Percentiles rank a stretch among this genome's conserved stretches.
These are phyloP conservation scores for Asparagopsis taxiformis DNA, from an alignment of 31 red algal genomes.

Conservation along the genomic window DNA sequence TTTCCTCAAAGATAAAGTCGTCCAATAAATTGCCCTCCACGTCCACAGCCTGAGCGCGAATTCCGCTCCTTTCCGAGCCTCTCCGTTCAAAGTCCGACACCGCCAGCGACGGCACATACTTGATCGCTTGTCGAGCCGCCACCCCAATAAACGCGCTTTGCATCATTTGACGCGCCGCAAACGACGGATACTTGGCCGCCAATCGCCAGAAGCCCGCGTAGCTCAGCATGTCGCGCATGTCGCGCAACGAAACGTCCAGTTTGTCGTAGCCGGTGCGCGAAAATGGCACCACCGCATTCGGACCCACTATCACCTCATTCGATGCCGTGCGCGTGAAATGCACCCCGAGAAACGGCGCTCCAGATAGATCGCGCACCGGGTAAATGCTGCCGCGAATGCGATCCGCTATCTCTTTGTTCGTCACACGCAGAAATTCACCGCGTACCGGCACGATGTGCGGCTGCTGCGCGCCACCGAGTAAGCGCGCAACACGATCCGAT, in stretches of 20 bases:
- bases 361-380: conserved; percentile 72
- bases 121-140: conserved; percentile 17
- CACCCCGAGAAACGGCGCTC: conserved; percentile 84
- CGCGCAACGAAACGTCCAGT: conserved; percentile 6
- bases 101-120: conserved; percentile 60
- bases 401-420: conserved; percentile 10
- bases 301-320: conserved; percentile 75
- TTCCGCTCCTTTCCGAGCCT: conserved; percentile 23
- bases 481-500: conserved; percentile 53
- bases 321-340: conserved; percentile 84
- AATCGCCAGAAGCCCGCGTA: conserved; percentile 82
- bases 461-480: conserved; percentile 33
- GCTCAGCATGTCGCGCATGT: conserved; percentile 31
- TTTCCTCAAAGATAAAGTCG: conserved; percentile 85
- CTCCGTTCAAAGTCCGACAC: conserved; percentile 45
- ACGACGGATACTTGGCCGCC: conserved; percentile 19
- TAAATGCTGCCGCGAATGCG: conserved; percentile 73
- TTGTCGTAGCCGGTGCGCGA: conserved; percentile 48
- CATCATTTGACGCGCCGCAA: conserved; percentile 33
- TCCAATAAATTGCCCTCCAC: conserved; percentile 70
- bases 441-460: conserved; percentile 83
- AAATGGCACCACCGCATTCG: conserved; percentile 70
- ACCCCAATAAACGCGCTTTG: conserved; percentile 28
- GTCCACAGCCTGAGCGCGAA: conserved; percentile 87
- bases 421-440: conserved; percentile 73